Percentiles rank a stretch among this genome's conserved stretches.
These are phyloP conservation scores for Aschersonia sp. DNA, from an alignment of 2,329 filamentous ascomycete species.

Conservation along the genomic window DNA sequence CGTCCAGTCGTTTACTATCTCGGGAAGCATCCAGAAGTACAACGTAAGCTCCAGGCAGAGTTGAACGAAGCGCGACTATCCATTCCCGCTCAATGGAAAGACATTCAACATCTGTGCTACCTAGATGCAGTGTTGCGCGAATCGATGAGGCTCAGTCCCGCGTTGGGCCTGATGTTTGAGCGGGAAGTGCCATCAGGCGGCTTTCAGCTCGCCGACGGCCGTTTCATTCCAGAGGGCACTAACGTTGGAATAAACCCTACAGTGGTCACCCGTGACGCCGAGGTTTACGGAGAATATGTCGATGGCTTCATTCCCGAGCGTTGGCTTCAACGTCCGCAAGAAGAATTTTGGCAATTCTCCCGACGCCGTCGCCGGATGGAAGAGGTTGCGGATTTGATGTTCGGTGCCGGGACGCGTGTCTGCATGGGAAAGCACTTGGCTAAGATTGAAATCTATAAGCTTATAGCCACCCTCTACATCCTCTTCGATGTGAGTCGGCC, in stretches of 20 bases:
- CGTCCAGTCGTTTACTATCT: conserved; percentile 21
- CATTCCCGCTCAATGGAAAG: conserved; percentile 6
- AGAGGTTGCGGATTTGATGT: conserved; percentile 18
- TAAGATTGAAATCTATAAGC: conserved; percentile 19
- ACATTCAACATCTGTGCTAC: conserved; percentile 21
- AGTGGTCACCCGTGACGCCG: conserved; percentile 21
- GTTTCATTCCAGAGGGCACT: conserved; percentile 18
- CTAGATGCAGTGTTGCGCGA: conserved; percentile 38
- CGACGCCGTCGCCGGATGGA: conserved; percentile 21
- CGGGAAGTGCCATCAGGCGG: conserved; percentile 30
- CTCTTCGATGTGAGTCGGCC: conserved; percentile 19
- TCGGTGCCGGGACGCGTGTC: conserved; percentile 23
- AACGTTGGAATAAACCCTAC: conserved; percentile 27
- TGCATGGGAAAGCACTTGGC: conserved; percentile 23
- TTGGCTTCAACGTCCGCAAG: conserved; percentile 22
- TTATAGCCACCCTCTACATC: conserved; percentile 25
- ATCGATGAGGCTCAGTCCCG: conserved; percentile 31
- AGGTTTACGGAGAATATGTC: conserved; percentile 28
- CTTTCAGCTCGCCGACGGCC: conserved; percentile 18
- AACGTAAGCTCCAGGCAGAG: conserved; percentile 19
- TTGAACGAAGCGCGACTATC: conserved; percentile 17
- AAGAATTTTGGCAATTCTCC: conserved; percentile 13
- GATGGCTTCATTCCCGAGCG: conserved; percentile 30
- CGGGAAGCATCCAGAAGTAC: conserved; percentile 15
- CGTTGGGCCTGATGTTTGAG: conserved; percentile 31